These are phyloP conservation scores for Vitis hybrid DNA, from an alignment of 177 flowering plant species.

Conservation along the genomic window DNA sequence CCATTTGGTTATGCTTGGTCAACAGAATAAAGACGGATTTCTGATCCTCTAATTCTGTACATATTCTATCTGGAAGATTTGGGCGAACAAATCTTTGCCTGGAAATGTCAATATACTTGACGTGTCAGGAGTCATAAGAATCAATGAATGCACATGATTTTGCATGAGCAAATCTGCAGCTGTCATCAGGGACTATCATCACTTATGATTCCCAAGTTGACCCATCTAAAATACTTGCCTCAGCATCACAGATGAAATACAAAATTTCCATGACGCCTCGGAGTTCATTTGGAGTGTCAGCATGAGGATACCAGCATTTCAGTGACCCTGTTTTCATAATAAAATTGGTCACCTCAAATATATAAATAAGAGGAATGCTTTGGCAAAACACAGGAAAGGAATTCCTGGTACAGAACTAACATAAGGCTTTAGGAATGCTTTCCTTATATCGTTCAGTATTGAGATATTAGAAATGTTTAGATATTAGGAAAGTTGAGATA, in stretches of 20 bases:
- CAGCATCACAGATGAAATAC: slow-evolving; percentile 57
- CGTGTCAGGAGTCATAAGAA: slow-evolving; percentile 67
- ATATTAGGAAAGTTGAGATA: no score
- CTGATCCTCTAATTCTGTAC: slow-evolving; percentile 22
- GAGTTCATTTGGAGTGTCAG: slow-evolving; percentile 69
- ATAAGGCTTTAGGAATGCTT: no score
- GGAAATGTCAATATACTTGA: slow-evolving; percentile 71
- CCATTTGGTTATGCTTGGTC: slow-evolving; percentile 9
- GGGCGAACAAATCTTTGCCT: slow-evolving; percentile 83
- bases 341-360: no score
- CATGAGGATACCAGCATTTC: no score
- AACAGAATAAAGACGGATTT: neutral
- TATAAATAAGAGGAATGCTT: no score
- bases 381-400: no score
- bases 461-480: no score
- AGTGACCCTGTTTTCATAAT: no score
- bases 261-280: slow-evolving; percentile 88
- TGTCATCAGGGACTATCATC: slow-evolving; percentile 84
- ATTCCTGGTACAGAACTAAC: no score
- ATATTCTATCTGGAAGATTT: slow-evolving; percentile 69
- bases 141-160: slow-evolving; percentile 82
- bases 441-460: no score
- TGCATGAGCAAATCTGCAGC: slow-evolving; percentile 90
- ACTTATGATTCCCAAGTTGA: slow-evolving; percentile 48
- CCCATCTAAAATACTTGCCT: slow-evolving; percentile 28